These are phyloP conservation scores for Pseudocohnilembus persalinus DNA, from an alignment of 169 alveolate genomes.

Conservation along the genomic window DNA sequence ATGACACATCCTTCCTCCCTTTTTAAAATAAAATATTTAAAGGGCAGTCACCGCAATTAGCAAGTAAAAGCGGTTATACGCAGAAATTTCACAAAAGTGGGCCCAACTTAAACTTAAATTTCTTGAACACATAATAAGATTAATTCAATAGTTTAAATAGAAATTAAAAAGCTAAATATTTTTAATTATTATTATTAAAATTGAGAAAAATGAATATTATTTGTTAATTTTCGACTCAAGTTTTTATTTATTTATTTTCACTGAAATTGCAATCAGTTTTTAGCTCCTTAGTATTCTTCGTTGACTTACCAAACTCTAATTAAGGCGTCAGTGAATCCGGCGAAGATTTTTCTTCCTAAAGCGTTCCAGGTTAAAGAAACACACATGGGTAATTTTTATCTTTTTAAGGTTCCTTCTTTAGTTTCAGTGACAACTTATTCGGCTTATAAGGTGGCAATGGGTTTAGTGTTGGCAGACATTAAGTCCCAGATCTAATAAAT, in stretches of 20 bases:
- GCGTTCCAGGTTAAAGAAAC: slow-evolving; percentile 76
- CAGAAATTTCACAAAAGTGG: not conserved
- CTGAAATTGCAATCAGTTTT: not conserved
- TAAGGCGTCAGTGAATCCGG: slow-evolving; percentile 77
- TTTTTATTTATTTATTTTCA: no score
- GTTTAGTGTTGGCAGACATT: slow-evolving; percentile 37
- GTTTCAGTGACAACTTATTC: slow-evolving; percentile 49
- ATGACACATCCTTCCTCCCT: no score
- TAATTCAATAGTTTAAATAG: not conserved
- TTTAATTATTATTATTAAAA: no score
- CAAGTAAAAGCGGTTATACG: no score
- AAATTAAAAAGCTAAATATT: no score
- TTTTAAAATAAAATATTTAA: no score
- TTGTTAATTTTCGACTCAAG: no score
- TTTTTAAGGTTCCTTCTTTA: slow-evolving; percentile 39
- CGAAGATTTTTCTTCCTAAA: slow-evolving; percentile 68
- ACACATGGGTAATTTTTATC: slow-evolving; percentile 48
- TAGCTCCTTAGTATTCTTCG: not conserved
- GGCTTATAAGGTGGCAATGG: slow-evolving; percentile 13
- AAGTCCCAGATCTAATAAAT: slow-evolving; percentile 60
- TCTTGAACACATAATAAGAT: not conserved
- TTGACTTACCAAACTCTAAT: slow-evolving; percentile 72
- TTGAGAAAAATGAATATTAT: no score
- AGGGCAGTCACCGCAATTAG: no score
- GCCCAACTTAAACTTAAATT: not conserved